phyloP scores from a whole-genome alignment of 768 basidiomycete genomes.

The Mycena rosella region DNA sequence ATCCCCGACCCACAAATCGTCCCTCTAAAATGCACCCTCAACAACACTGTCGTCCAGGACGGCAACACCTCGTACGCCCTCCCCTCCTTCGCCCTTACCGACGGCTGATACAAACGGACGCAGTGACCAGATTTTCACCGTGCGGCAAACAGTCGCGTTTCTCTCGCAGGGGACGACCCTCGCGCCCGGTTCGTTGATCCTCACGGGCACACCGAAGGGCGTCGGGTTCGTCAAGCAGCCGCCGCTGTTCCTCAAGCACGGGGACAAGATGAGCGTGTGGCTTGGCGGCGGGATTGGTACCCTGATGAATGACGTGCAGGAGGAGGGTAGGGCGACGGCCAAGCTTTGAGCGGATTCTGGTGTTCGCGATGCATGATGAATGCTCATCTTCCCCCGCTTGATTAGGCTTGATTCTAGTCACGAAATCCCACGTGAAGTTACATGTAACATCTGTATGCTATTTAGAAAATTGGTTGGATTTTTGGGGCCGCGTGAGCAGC shows the following conservation, averaged over 20 bases:
- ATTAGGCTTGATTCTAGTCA: too few species aligned
- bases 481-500: too few species aligned
- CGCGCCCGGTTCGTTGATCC: slow-evolving; percentile 83
- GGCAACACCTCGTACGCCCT: slow-evolving; percentile 78
- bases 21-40: slow-evolving; percentile 72
- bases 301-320: slow-evolving; percentile 76
- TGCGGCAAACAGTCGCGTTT: slow-evolving; percentile 82
- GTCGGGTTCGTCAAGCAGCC: slow-evolving; percentile 86
- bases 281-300: slow-evolving; percentile 83
- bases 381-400: too few species aligned
- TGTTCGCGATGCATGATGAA: too few species aligned
- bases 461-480: too few species aligned
- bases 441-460: too few species aligned
- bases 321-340: slow-evolving; percentile 70
- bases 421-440: too few species aligned
- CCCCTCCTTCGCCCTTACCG: too few species aligned
- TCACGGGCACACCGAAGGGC: slow-evolving; percentile 87
- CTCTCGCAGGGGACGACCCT: slow-evolving; percentile 90
- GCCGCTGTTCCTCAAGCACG: slow-evolving; percentile 76
- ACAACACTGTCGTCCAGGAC: slow-evolving; percentile 77
- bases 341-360: slow-evolving; percentile 53
- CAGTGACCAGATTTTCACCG: slow-evolving; percentile 86
- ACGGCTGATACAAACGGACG: background rate
- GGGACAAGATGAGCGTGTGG: slow-evolving; percentile 78
- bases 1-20: slow-evolving; percentile 78